Conservation (phyloP, 2,329 filamentous ascomycete species). For the Tolypocladium ophioglossoides region DNA sequence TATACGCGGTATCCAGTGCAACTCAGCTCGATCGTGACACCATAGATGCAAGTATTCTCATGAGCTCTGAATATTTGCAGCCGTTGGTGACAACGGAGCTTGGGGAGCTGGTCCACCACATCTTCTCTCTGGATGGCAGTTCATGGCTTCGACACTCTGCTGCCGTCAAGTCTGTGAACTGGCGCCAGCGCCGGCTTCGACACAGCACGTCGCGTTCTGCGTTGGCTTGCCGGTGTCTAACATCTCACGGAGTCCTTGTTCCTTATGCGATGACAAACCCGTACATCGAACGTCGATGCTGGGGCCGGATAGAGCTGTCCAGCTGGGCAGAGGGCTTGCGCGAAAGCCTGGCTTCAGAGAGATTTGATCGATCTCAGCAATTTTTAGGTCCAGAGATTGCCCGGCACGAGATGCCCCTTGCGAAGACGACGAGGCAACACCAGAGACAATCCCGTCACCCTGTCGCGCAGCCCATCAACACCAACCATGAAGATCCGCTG, state of each 20-base stretch:
- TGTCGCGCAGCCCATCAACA: neutral
- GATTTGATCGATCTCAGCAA: slow-evolving; percentile 9
- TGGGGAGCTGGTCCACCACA: slow-evolving; percentile 50
- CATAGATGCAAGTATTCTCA: slow-evolving; percentile 88
- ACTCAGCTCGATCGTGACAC: slow-evolving; percentile 61
- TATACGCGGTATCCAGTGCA: slow-evolving; percentile 71
- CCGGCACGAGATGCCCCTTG: slow-evolving; percentile 4
- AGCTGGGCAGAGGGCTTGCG: slow-evolving; percentile 27
- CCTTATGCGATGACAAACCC: slow-evolving; percentile 4
- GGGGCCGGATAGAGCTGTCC: slow-evolving; percentile 21
- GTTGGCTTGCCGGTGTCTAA: neutral
- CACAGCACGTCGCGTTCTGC: slow-evolving; percentile 4
- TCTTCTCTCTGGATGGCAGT: slow-evolving; percentile 71
- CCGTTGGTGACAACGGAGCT: slow-evolving; percentile 73
- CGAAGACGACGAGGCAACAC: slow-evolving; percentile 1
- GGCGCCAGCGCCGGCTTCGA: slow-evolving; percentile 37
- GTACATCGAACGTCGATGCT: slow-evolving; percentile 11
- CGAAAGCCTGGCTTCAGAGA: slow-evolving; percentile 23
- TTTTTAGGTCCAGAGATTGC: neutral
- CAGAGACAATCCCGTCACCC: neutral
- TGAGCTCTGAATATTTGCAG: slow-evolving; percentile 83
- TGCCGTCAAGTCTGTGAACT: slow-evolving; percentile 70
- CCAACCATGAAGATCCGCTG: slow-evolving; percentile 59
- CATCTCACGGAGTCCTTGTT: neutral
- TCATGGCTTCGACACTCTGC: slow-evolving; percentile 74